phyloP scores from a whole-genome alignment of 1,284 basidiomycete species.

The Cryptococcus hybrid region DNA sequence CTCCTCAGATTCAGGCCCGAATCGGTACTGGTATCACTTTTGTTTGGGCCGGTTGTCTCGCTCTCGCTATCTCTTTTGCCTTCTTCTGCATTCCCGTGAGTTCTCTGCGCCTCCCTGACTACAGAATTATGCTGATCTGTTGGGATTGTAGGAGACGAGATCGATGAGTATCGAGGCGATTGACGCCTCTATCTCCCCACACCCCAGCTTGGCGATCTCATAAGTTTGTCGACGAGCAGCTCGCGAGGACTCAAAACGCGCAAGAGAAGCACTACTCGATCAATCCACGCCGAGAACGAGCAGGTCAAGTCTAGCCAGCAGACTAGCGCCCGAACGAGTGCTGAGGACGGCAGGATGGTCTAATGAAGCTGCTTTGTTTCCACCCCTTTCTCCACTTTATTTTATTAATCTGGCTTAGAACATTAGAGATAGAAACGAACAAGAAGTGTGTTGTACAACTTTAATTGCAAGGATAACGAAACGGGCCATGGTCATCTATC shows the following conservation, averaged over 20 bases:
- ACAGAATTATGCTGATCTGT: no score
- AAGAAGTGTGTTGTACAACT: no score
- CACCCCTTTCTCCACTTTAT: no score
- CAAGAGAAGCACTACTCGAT: slow-evolving; percentile 31
- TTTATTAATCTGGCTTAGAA: no score
- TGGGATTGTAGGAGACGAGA: no score
- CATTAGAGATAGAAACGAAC: no score
- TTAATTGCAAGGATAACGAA: no score
- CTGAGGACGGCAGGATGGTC: slow-evolving; percentile 6
- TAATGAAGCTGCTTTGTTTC: background rate
- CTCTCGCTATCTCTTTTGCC: slow-evolving; percentile 39
- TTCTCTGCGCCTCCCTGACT: no score
- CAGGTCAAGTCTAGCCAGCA: slow-evolving; percentile 15
- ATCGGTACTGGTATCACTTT: slow-evolving; percentile 49
- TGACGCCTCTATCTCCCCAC: slow-evolving; percentile 33
- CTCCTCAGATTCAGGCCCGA: slow-evolving; percentile 44
- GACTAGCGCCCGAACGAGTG: slow-evolving; percentile 20
- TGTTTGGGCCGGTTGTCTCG: slow-evolving; percentile 49
- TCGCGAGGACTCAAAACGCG: slow-evolving; percentile 13
- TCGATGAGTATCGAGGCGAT: no score
- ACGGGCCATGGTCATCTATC: no score
- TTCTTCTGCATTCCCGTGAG: slow-evolving; percentile 51
- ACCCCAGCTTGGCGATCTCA: slow-evolving; percentile 43
- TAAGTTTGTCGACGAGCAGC: slow-evolving; percentile 23
- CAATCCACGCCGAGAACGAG: slow-evolving; percentile 19